Percentiles rank a stretch among this genome's conserved stretches.
phyloP scores from a whole-genome alignment of 2,329 filamentous ascomycete species.

The Trichoderma guizhouense region DNA sequence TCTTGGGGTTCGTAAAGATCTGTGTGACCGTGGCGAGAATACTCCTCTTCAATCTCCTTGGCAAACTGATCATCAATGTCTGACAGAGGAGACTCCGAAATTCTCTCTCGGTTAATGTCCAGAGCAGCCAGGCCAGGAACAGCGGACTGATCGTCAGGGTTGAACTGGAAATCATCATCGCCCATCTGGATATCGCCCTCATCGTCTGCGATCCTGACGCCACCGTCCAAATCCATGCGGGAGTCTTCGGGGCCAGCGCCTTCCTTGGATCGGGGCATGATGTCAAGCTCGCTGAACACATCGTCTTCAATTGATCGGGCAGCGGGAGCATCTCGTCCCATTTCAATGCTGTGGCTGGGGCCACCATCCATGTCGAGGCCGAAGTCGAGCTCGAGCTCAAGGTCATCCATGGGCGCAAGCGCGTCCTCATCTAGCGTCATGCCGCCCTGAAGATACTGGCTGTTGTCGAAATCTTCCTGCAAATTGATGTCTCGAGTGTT shows the following conservation, averaged over 20 bases:
- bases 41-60: constrained; percentile 57
- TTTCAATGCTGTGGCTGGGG: constrained; percentile 65
- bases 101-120: constrained; percentile 54
- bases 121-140: constrained; percentile 47
- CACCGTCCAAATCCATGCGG: constrained; percentile 53
- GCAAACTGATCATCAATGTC: constrained; percentile 64
- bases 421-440: constrained; percentile 57
- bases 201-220: constrained; percentile 59
- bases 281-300: constrained; percentile 62
- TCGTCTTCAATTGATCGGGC: constrained; percentile 66
- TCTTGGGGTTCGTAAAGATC: constrained; percentile 62
- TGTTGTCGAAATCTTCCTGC: constrained; percentile 67
- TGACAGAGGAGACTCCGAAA: constrained; percentile 67
- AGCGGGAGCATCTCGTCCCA: constrained; percentile 79
- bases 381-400: constrained; percentile 71
- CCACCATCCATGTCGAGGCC: constrained; percentile 68
- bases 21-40: constrained; percentile 49
- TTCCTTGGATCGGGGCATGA: constrained; percentile 55
- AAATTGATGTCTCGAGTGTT: constrained; percentile 65
- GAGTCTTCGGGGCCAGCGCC: constrained; percentile 54
- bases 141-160: constrained; percentile 58
- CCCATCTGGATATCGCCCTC: constrained; percentile 63
- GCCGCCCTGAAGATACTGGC: constrained; percentile 74
- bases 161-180: constrained; percentile 62
- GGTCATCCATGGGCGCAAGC: constrained; percentile 58